These are phyloP conservation scores for Irpex sp. DNA, from an alignment of 1,284 basidiomycete species.

Conservation along the genomic window DNA sequence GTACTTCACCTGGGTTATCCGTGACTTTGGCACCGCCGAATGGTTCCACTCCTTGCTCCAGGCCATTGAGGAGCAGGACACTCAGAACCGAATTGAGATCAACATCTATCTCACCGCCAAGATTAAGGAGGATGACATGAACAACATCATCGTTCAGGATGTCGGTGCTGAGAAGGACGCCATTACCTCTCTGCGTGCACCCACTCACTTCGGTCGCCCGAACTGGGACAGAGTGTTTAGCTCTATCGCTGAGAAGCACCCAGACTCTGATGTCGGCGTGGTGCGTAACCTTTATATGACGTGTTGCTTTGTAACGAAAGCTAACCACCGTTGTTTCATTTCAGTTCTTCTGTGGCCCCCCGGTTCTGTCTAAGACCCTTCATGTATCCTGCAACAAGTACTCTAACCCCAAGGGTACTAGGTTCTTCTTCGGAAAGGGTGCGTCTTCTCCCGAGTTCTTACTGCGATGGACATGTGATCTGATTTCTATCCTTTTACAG, in stretches of 20 bases:
- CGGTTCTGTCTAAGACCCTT: slow-evolving; percentile 64
- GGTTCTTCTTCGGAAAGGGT: slow-evolving; percentile 89
- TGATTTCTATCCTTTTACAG: slow-evolving; percentile 14
- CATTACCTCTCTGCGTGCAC: slow-evolving; percentile 79
- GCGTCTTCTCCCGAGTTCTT: slow-evolving; percentile 15
- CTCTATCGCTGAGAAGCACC: slow-evolving; percentile 74
- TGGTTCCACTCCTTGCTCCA: slow-evolving; percentile 93
- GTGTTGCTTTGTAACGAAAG: background rate
- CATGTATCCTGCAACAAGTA: slow-evolving; percentile 83
- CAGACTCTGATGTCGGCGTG: slow-evolving; percentile 83
- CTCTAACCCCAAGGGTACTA: slow-evolving; percentile 74
- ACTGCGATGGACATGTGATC: background rate
- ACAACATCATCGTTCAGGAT: slow-evolving; percentile 86
- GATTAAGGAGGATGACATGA: slow-evolving; percentile 86
- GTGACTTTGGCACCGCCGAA: slow-evolving; percentile 81
- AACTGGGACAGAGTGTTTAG: slow-evolving; percentile 87
- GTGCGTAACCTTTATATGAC: slow-evolving; percentile 33
- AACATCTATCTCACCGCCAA: slow-evolving; percentile 88
- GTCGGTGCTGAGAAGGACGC: slow-evolving; percentile 88
- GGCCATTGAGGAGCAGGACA: slow-evolving; percentile 89
- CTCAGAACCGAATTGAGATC: slow-evolving; percentile 80
- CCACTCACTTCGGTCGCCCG: slow-evolving; percentile 92
- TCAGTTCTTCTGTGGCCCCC: slow-evolving; percentile 80
- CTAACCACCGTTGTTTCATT: slow-evolving; percentile 4
- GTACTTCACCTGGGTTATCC: slow-evolving; percentile 88